Base-by-base conservation (phyloP, 257 asterid species). In the Pogostemon cablin region DNA sequence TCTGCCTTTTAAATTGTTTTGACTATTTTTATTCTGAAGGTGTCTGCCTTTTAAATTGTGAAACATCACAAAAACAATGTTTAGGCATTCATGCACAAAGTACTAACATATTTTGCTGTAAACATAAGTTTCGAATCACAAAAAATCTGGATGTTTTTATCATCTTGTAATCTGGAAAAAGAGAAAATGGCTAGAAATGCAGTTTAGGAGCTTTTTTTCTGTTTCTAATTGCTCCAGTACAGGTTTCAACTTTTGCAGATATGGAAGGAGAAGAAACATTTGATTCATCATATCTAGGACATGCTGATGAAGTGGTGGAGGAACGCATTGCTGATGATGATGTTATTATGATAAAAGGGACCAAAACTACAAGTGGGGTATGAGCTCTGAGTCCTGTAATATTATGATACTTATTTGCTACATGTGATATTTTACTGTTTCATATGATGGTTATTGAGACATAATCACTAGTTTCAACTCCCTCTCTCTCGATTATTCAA, bases 251-350 rank as follows among this genome's bases (percentile, higher is more conserved):
- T 40, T 88, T 90, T 71, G 97, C 97, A 6, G 97, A 88, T 79
- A 88, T 86, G 93, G 97, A 90, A 81, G 97, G 97, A 60, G 97
- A 86, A 34, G 97, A 90, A 86, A 86, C 97, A 64, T 88, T 86
- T 82, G 97, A 90, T 78, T 56, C 93, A 32, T 88, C 97, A 49
- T 75, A 83, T 72, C 84, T 90, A 68, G 97, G 97, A 77, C 75
- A 78, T 44, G 95, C 97, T n/a, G 93, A 88, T 54, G 97, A 90
- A 84, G 97, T 90, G 67, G 90, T 83, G 78, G 97, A 90, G 80
- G 95, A 90, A 78, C 89, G 90, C 15, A 85, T 90, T 78, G 86
- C 95, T 71, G 90, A 86, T 65, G 97, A 90, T 46, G 97, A 90
- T 54, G 97, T 90, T 70, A 86, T 90, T 65, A 70, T 90, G 93